Base-by-base conservation (phyloP, 2,329 filamentous ascomycete genomes). In the Shiraia sp. region DNA sequence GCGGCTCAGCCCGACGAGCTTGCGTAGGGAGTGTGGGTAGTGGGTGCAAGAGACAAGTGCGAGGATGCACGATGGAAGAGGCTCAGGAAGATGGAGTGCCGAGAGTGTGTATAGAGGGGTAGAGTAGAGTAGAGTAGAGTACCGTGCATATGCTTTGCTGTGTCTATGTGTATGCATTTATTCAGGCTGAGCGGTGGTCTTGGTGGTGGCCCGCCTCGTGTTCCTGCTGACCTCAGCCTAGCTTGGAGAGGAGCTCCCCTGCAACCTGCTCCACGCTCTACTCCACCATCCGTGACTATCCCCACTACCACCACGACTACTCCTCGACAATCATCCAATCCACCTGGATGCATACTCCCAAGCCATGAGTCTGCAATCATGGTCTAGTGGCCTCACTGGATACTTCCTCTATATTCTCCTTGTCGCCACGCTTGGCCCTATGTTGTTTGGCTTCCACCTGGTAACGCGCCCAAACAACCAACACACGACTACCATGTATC, bases 381-480 rank as follows among this genome's bases (percentile, higher is more conserved):
- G 66, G 65, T 63, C 72, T 52, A 59, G 75, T 45, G 68, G 70
- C 61, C 65, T 90, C 40, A 93, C 89, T 25, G 76, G 82, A 4
- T 95, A 90, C 70, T 82, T 97, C 57, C 65, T 93, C 60, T 81
- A 89, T 62, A 73, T 93, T 32, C 80, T 97, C 40, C 72, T 83
- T 46, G 77, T 91, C 45, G 82, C 88, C 30, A 95, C 90, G 0
- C 73, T 96, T 13, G 93, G 92, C 1, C 90, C 93, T 2, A 79
- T 97, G 31, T 90, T 96, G 61, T 99, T 96, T 66, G 93, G 93
- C 49, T 96, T 89, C 71, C 92, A 97, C 71, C 72, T 97, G 66
- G 90, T 93, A 79, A 63, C 51, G 61, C 22, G 31, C 26, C 40
- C 13, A 30, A 35, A 17, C 30, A 8, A n/a, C 44, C 22, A 14